Evolutionary conservation across 495 filamentous ascomycete genomes (phyloP), one percentile per base, ranked within the genome.

Genomic region (Neurospora sp.): DNA sequence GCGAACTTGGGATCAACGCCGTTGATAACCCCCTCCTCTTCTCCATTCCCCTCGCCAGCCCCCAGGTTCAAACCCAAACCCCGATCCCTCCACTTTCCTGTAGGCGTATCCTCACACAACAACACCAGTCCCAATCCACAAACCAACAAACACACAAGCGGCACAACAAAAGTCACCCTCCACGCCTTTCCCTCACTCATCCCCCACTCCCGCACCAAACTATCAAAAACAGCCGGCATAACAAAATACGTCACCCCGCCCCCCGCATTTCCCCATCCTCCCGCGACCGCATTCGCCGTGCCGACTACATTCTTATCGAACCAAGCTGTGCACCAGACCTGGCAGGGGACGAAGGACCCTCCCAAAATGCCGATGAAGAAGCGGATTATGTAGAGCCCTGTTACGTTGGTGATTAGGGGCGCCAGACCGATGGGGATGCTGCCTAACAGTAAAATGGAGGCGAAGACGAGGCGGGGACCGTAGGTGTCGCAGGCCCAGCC

Each of bases 301-400:
- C 95, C 95, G 31, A 98, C 92, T 20, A 98, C 88, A 77, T 93
- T 96, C 85, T 97, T 97, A 83, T 98, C 95, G 77, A 96, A 97
- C 85, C 95, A 98, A 2, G 92, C 94, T 0, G 95, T 97, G 39
- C 91, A 92, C 94, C 95, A 98, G 8, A 98, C 95, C 76, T 97
- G 95, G 80, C 95, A 98, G 3, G 95, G 95, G 3, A 98, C 94
- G 74, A 98, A 98, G 6, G 88, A 88, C 1, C 91, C 95, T 39
- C 95, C 95, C 1, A 98, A 87, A 71, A 98, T 97, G 42, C 95
- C 95, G 71, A 98, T 87, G 82, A 98, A 98, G 84, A 98, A 97
- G 40, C 95, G 90, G 70, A 94, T 84, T 16, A 90, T 86, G 70
- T 94, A 89, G 35, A 98, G 86, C 0, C 94, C 92, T 1, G 84